Evolutionary conservation across 2,329 filamentous ascomycete species (phyloP).

Genomic region (Arthrocladium fulminans): DNA sequence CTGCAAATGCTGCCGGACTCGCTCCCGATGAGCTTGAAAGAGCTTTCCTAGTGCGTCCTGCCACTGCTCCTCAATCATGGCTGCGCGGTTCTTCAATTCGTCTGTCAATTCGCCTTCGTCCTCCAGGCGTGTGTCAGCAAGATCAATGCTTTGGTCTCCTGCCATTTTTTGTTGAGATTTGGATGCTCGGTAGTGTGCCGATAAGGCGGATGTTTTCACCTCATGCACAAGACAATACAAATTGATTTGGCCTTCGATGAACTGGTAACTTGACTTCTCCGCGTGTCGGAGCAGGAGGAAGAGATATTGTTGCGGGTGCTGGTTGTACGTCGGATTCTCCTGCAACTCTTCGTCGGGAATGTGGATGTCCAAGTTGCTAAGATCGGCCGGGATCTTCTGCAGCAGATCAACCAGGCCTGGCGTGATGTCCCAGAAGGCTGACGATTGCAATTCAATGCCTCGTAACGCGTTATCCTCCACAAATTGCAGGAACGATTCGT

Average conservation of each 20-base stretch:
- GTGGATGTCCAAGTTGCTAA: slow-evolving; percentile 48
- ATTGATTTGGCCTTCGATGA: slow-evolving; percentile 91
- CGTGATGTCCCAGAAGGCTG: slow-evolving; percentile 96
- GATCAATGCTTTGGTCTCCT: slow-evolving; percentile 34
- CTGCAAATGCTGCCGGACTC: slow-evolving; percentile 64
- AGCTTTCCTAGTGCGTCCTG: slow-evolving; percentile 71
- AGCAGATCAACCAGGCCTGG: slow-evolving; percentile 69
- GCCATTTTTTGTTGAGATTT: slow-evolving; percentile 53
- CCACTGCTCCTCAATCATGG: slow-evolving; percentile 87
- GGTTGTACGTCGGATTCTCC: slow-evolving; percentile 74
- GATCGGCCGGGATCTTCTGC: slow-evolving; percentile 52
- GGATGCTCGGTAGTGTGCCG: slow-evolving; percentile 57
- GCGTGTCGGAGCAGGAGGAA: slow-evolving; percentile 77
- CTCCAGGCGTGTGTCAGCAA: slow-evolving; percentile 38
- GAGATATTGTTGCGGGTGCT: slow-evolving; percentile 81
- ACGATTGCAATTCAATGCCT: slow-evolving; percentile 83
- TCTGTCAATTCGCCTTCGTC: slow-evolving; percentile 67
- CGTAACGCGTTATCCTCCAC: slow-evolving; percentile 77
- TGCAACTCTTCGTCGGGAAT: slow-evolving; percentile 71
- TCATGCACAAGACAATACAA: slow-evolving; percentile 83
- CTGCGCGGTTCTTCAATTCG: slow-evolving; percentile 88
- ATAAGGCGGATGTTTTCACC: slow-evolving; percentile 69
- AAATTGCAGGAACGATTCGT: slow-evolving; percentile 65
- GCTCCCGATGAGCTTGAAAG: slow-evolving; percentile 62
- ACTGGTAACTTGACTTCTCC: slow-evolving; percentile 89